A percentile compares a stretch with the other conserved stretches of the same genome.
Conservation (phyloP, 352 stramenopile genomes). For the Phytophthora ohioensis region DNA sequence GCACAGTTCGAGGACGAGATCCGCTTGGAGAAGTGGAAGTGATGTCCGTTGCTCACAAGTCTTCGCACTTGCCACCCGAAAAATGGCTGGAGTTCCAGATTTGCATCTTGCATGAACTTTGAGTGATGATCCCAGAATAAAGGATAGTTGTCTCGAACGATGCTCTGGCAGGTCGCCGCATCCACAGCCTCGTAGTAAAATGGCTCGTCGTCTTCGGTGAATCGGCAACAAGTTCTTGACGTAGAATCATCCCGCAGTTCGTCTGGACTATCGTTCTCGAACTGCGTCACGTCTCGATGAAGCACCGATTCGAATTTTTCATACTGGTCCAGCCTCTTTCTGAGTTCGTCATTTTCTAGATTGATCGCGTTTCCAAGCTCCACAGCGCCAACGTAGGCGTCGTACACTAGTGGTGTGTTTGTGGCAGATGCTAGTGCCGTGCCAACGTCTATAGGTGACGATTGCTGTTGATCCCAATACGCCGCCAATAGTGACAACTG, state of each 20-base stretch:
- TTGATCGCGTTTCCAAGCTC: conserved; percentile 32
- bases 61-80: conserved; percentile 44
- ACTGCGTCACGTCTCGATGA: conserved; percentile 18
- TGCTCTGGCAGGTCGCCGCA: conserved; percentile 13
- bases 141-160: conserved; percentile 20
- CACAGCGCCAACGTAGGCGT: conserved; percentile 18
- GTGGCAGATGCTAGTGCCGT: neutral
- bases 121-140: conserved; percentile 26
- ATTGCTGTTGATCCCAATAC: conserved; percentile 9
- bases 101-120: conserved; percentile 18
- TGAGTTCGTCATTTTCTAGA: conserved; percentile 19
- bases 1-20: conserved; percentile 19
- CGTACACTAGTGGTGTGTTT: neutral
- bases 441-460: neutral
- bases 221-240: conserved; percentile 9
- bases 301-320: conserved; percentile 35
- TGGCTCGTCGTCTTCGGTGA: conserved; percentile 39
- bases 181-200: conserved; percentile 47
- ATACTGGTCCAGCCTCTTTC: conserved; percentile 24
- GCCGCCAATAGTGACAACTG: conserved; percentile 15
- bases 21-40: conserved; percentile 51
- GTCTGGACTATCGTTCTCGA: neutral
- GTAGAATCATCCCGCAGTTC: neutral
- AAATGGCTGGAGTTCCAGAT: conserved; percentile 13
- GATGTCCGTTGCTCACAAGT: conserved; percentile 17